Evolutionary conservation across 2,329 filamentous ascomycete genomes (phyloP), one percentile per base, ranked within the genome.

Genomic region (Fusarium verticillioides): DNA sequence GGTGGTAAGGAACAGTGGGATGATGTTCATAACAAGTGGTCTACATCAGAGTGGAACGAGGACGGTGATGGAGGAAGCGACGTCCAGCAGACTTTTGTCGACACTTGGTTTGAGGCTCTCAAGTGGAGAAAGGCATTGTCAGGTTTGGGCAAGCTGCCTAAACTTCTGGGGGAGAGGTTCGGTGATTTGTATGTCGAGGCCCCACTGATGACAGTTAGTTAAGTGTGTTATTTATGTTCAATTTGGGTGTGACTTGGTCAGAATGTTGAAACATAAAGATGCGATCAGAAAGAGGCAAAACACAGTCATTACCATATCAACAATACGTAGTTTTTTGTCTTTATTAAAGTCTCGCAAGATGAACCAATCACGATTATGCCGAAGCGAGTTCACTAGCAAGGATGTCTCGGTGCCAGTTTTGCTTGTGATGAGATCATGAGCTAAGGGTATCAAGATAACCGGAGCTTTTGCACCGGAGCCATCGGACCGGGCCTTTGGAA

Each of bases 301-400:
- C n/a, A 34, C 30, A 23, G 16, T 34, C 47, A 50, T 50, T 50
- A 34, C n/a, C 8, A n/a, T 10, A 23, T 34, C 16, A 15, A 23
- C 7, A 19, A 9, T 2, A 34, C 1, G 30, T 32, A 34, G 34
- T 34, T 13, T 15, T 19, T 50, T 18, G 7, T 9, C 30, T 34
- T 1, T 32, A 9, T 1, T 32, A 9, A 12, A 26, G 7, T 18
- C 13, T 39, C 1, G 16, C 2, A 15, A 16, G 19, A 18, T 5
- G 4, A 13, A 15, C 50, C 23, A 39, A n/a, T 53, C 2, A 39
- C 3, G 7, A 39, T 53, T 39, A n/a, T n/a, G 50, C 34, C 50
- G 50, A 53, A 16, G 19, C 7, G 7, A 37, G 1, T n/a, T 28
- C 7, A n/a, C 23, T 53, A 53, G 50, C 32, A 37, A 53, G 50